Conservation (phyloP, 108 stramenopile species). For the Pinguiococcus pyrenoidosus region DNA sequence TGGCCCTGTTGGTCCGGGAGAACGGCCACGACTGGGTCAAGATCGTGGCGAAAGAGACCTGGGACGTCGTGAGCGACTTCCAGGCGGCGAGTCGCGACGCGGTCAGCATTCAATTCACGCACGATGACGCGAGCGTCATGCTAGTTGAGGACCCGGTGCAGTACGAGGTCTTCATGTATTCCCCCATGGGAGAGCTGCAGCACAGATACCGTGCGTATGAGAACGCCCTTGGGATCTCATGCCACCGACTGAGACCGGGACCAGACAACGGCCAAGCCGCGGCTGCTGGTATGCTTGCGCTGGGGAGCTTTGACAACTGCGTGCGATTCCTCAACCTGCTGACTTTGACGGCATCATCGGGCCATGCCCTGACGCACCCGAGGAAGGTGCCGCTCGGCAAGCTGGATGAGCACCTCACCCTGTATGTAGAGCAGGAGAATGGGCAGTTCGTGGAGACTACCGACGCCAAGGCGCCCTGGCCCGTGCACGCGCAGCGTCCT, state of each 20-base stretch:
- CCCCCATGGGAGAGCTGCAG: constrained; percentile 8
- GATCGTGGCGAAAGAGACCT: too few species aligned
- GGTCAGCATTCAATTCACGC: constrained; percentile 2
- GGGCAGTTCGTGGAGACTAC: too few species aligned
- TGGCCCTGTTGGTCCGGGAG: constrained; percentile 12
- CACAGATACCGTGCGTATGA: constrained; percentile 10
- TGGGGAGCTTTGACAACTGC: constrained; percentile 8
- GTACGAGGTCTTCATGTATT: constrained; percentile 20
- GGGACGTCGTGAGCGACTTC: constrained; percentile 18
- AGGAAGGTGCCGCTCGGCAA: too few species aligned
- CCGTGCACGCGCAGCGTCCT: too few species aligned
- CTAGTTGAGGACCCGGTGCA: constrained; percentile 14
- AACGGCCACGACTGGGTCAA: too few species aligned
- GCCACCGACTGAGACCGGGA: constrained; percentile 2
- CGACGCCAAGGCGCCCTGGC: too few species aligned
- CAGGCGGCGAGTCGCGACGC: constrained; percentile 11
- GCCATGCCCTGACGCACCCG: too few species aligned
- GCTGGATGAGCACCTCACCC: too few species aligned
- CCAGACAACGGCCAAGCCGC: too few species aligned
- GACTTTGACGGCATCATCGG: too few species aligned
- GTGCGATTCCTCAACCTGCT: too few species aligned
- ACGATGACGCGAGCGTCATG: constrained; percentile 9
- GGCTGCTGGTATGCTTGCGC: constrained; percentile 4
- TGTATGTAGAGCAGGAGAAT: too few species aligned
- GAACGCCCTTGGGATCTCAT: constrained; percentile 23